Evolutionary conservation across 2,329 filamentous ascomycete species (phyloP), one percentile per base, ranked within the genome.

Genomic region (Cucurbitaria berberidis): DNA sequence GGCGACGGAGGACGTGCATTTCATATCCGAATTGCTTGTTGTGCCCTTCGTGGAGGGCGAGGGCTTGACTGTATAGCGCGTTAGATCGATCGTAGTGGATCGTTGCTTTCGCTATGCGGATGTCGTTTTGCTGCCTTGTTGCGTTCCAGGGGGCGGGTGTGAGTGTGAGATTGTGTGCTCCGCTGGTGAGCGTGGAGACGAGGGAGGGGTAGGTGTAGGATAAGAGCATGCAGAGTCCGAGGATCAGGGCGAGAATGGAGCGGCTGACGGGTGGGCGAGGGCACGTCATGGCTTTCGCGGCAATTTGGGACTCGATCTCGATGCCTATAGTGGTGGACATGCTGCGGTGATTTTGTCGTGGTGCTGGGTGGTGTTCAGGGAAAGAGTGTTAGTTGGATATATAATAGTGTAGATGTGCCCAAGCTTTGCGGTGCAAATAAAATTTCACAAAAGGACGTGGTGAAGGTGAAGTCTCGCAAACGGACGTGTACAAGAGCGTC

Each of bases 21-120:
- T 63, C 64, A 38, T 78, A 77, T 4, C 30, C 30, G 30, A 34
- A 34, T 5, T 15, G 30, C 70, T 70, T 44, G 76, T 74, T 27
- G 64, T 57, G 40, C 4, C 13, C 11, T n/a, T 64, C 44, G 47
- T 78, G 75, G n/a, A 60, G 73, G 16, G 64, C 55, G 21, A 78
- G 54, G 5, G 73, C 74, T n/a, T 64, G 59, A 42, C 76, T 71
- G 48, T 75, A 76, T 18, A 74, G 9, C 63, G 46, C 24, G 54
- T 54, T 6, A 18, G 30, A 15, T 16, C 34, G 13, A 35, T 5
- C 45, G 40, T 61, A 61, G 29, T 51, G 45, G 51, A 59, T 51
- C n/a, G 52, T 48, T 7, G 58, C 58, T 48, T 53, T 55, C 3
- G 51, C 22, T 45, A 61, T 58, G 7, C 29, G 27, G 44, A 39